These are phyloP conservation scores for Trichomonas tenax DNA, from an alignment of 208 protist genomes.

Conservation along the genomic window DNA sequence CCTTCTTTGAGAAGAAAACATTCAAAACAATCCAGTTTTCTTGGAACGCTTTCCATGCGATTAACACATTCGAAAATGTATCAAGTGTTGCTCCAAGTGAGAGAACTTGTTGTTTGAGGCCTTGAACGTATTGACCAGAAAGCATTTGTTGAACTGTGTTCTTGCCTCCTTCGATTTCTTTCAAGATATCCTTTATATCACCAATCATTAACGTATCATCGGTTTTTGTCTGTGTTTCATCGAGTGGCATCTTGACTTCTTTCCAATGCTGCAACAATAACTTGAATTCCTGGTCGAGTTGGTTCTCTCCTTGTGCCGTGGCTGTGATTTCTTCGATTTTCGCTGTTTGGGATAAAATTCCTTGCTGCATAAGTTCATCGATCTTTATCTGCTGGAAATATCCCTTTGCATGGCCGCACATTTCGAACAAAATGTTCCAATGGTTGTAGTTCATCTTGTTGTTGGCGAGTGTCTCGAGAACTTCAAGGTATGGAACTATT, in stretches of 20 bases:
- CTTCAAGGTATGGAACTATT: neutral
- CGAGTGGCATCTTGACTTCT: neutral
- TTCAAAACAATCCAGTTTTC: neutral
- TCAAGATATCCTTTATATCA: neutral
- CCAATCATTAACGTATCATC: neutral
- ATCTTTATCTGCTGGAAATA: neutral
- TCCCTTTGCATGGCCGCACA: neutral
- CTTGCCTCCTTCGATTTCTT: neutral
- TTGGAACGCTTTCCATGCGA: neutral
- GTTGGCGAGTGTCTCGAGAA: neutral
- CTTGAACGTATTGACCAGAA: neutral
- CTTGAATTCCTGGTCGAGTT: neutral
- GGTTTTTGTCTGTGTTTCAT: neutral
- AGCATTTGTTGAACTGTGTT: neutral
- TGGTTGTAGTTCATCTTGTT: neutral
- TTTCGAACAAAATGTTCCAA: neutral
- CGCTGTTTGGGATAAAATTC: neutral
- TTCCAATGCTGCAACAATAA: neutral
- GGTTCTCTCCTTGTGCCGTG: neutral
- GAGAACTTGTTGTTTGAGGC: neutral
- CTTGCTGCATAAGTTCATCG: neutral
- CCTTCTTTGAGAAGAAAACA: neutral
- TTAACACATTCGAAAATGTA: neutral
- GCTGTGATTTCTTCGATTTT: neutral
- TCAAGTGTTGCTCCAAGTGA: neutral